These are phyloP conservation scores for Asterochloris sp. DNA, from an alignment of 139 green algal species.

Conservation along the genomic window DNA sequence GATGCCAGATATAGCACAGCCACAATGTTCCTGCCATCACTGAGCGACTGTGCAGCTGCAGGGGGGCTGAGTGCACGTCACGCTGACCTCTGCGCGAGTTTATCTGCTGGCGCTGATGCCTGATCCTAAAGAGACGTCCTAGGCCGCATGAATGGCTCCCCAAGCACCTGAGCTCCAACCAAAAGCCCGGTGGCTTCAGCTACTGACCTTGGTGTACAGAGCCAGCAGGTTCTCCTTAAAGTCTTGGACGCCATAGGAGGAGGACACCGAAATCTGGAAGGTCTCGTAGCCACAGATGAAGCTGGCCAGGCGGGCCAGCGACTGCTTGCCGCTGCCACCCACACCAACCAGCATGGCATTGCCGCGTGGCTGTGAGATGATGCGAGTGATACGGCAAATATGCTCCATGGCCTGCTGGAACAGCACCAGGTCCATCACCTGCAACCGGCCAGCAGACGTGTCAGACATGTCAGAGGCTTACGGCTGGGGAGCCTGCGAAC, in stretches of 20 bases:
- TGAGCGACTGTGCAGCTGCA: too few species aligned
- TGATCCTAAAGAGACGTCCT: not conserved
- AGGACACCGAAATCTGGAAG: conserved; percentile 76
- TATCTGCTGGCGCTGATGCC: not conserved
- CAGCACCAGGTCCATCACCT: conserved; percentile 84
- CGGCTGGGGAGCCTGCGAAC: not conserved
- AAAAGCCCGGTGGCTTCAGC: not conserved
- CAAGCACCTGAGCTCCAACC: not conserved
- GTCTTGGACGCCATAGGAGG: conserved; percentile 72
- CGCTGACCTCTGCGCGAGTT: not conserved
- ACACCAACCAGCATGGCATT: conserved; percentile 87
- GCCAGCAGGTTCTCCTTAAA: conserved; percentile 84
- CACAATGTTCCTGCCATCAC: too few species aligned
- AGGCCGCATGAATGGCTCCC: too few species aligned
- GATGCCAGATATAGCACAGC: too few species aligned
- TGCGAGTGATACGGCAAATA: conserved; percentile 69
- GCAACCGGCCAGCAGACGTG: not conserved
- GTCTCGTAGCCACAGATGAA: conserved; percentile 81
- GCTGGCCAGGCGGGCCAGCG: conserved; percentile 67
- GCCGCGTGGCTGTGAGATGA: conserved; percentile 76
- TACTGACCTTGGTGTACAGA: conserved; percentile 63
- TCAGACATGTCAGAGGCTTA: too few species aligned
- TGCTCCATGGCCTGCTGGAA: conserved; percentile 86
- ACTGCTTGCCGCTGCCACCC: conserved; percentile 76
- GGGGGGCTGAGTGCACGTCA: too few species aligned